phyloP scores from a whole-genome alignment of 1,284 basidiomycete species.

The Cystobasidium pallidum region DNA sequence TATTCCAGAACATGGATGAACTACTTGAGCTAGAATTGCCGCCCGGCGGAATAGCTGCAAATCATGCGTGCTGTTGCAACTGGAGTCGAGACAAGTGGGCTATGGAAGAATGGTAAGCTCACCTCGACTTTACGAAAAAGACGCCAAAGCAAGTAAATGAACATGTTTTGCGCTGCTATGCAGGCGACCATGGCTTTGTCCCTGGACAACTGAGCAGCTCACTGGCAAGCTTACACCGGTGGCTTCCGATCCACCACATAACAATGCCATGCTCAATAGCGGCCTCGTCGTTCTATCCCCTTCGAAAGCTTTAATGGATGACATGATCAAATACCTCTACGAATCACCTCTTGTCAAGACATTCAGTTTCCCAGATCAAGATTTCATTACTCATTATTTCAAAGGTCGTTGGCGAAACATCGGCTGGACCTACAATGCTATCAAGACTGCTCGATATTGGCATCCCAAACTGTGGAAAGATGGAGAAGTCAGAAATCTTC shows the following conservation, averaged over 20 bases:
- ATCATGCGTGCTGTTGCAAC: slow-evolving; percentile 91
- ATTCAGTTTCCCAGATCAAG: slow-evolving; percentile 89
- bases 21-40: slow-evolving; percentile 69
- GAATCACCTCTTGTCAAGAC: slow-evolving; percentile 70
- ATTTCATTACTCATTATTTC: slow-evolving; percentile 81
- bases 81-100: slow-evolving; percentile 61
- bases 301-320: slow-evolving; percentile 61
- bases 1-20: slow-evolving; percentile 87
- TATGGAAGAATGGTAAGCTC: slow-evolving; percentile 37
- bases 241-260: slow-evolving; percentile 65
- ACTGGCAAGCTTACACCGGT: slow-evolving; percentile 58
- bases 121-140: not conserved
- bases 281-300: slow-evolving; percentile 87
- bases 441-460: slow-evolving; percentile 73
- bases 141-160: too few species aligned
- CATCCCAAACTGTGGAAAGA: slow-evolving; percentile 76
- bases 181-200: slow-evolving; percentile 88
- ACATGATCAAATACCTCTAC: slow-evolving; percentile 66
- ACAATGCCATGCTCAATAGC: slow-evolving; percentile 80
- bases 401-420: slow-evolving; percentile 63
- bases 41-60: slow-evolving; percentile 75
- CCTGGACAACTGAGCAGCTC: slow-evolving; percentile 67
- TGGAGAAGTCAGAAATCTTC: slow-evolving; percentile 65
- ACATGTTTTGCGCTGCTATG: too few species aligned
- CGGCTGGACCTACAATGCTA: slow-evolving; percentile 81